Evolutionary conservation across 306 rosid species (phyloP), one percentile per base, ranked within the genome.

Genomic region (Spatholobus suberectus): DNA sequence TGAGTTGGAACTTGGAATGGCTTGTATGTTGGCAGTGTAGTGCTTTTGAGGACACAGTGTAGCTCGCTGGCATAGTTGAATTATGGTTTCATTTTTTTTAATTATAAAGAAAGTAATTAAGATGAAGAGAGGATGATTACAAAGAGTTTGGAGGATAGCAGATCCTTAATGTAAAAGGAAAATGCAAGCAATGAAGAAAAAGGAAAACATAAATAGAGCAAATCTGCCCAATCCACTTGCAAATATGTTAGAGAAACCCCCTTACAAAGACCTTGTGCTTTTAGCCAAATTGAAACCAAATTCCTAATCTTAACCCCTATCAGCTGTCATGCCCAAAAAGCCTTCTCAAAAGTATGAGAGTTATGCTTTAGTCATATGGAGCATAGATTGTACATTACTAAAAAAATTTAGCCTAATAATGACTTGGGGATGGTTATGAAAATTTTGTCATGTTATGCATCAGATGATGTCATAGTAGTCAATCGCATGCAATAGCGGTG

Each of bases 1-100:
- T 49, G 57, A 59, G 55, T 51, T 70, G 58, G 76, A 73, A 70
- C 23, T 49, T 78, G 58, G 78, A 77, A 78, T 74, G 70, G 24
- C 34, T 35, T 79, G 61, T 79, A 26, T 49, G 18, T 7, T 70
- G 65, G 51, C 69, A 34, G 35, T 34, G 2, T 70, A 49, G n/a
- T 51, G 34, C 23, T 41, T 38, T 63, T 21, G 66, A 37, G 38
- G 70, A 35, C 29, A 17, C 17, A 63, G 2, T 17, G 51, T 18
- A 54, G 26, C 17, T 40, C 3, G 29, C 37, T 35, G 74, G 13
- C 76, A 57, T 67, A 41, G 27, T 54, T 66, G 49, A 63, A 12
- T 63, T 8, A 26, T 11, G 70, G 21, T 40, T 66, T 67, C 27
- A 1, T 14, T 62, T 20, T 20, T 6, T 61, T 27, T 61, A 74